Evolutionary conservation across 2,329 filamentous ascomycete species (phyloP).

Genomic region (Colletotrichum nymphaeae): DNA sequence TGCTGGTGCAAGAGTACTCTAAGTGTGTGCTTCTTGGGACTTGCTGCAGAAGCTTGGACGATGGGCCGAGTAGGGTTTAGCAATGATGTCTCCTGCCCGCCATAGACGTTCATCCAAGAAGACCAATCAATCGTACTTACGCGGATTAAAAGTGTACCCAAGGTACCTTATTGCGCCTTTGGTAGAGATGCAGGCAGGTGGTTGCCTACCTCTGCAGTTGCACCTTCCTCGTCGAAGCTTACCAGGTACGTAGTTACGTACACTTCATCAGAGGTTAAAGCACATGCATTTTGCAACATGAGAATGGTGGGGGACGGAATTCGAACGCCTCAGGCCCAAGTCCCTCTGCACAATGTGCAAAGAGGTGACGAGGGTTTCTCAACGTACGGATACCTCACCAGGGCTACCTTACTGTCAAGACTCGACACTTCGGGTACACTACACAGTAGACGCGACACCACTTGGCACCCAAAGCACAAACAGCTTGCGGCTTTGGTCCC

Average conservation of each 20-base stretch:
- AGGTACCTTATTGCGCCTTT: too few relatives aligned
- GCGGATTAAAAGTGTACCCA: not conserved
- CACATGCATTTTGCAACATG: conserved; percentile 14
- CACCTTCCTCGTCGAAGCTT: not conserved
- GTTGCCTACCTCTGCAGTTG: not conserved
- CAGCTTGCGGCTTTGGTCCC: not conserved
- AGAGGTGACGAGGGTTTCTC: conserved; percentile 1
- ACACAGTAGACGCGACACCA: not conserved
- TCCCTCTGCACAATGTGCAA: conserved; percentile 4
- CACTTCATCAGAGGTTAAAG: not conserved
- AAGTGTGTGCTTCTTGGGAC: not conserved
- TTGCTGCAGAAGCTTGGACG: conserved; percentile 22
- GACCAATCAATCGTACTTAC: not conserved
- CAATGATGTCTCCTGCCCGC: not conserved
- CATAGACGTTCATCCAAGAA: not conserved
- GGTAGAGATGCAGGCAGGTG: too few relatives aligned
- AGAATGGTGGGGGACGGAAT: not conserved
- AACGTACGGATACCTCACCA: not conserved
- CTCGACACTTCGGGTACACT: not conserved
- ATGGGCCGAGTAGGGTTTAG: not conserved
- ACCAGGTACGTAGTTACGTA: not conserved
- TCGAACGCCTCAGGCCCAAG: conserved; percentile 19
- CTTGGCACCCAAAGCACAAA: conserved; percentile 19
- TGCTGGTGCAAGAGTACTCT: not conserved
- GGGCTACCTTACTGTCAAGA: not conserved